Evolutionary conservation across 306 rosid genomes (phyloP).

Genomic region (Vigna hirtella): DNA sequence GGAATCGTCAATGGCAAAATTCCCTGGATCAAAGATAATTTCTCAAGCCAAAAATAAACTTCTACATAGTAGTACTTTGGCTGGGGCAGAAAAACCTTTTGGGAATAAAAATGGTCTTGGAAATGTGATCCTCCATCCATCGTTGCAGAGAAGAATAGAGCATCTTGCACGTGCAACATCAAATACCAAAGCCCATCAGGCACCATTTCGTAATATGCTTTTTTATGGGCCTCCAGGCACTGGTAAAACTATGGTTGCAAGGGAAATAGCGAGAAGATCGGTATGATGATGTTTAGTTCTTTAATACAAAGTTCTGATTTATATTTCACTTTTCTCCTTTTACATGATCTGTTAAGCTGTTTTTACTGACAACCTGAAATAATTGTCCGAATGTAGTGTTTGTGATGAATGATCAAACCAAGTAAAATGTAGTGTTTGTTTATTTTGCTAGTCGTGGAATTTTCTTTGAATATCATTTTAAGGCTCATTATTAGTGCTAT

Average conservation of each 20-base stretch:
- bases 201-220: conserved; percentile 97
- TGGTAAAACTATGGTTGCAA: conserved; percentile 99
- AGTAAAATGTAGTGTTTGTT: conserved; percentile 29
- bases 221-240: conserved; percentile 99
- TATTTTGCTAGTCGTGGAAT: background rate
- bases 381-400: background rate
- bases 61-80: conserved; percentile 54
- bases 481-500: conserved; percentile 15
- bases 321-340: conserved; percentile 30
- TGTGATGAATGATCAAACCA: conserved; percentile 20
- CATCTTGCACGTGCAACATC: conserved; percentile 94
- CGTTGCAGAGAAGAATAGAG: conserved; percentile 80
- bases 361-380: conserved; percentile 14
- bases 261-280: conserved; percentile 94
- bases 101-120: conserved; percentile 69
- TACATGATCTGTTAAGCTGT: conserved; percentile 27
- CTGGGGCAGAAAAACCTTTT: conserved; percentile 53
- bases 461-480: conserved; percentile 30
- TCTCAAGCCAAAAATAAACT: conserved; percentile 71
- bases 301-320: conserved; percentile 1
- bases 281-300: conserved; percentile 54
- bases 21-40: conserved; percentile 83
- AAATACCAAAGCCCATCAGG: conserved; percentile 93
- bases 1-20: conserved; percentile 89
- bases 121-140: conserved; percentile 91